These are phyloP conservation scores for Stemphylium lycopersici DNA, from an alignment of 2,329 filamentous ascomycete genomes.

Conservation along the genomic window DNA sequence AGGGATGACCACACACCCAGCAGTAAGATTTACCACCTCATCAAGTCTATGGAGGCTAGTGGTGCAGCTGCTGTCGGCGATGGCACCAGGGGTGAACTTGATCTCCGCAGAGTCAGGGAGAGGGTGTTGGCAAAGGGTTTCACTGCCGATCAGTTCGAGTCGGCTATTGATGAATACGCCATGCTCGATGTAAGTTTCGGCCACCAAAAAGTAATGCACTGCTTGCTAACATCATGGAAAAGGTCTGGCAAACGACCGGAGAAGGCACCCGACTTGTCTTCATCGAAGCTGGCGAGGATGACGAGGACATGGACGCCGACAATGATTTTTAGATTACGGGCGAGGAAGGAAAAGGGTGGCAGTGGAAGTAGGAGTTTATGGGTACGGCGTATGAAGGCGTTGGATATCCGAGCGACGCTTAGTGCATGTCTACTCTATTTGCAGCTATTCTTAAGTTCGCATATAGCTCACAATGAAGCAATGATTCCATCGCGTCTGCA, in stretches of 20 bases:
- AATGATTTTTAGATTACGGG: conserved; percentile 38
- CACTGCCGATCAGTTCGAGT: conserved; percentile 89
- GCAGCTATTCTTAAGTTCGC: conserved; percentile 1
- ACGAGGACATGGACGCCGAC: conserved; percentile 51
- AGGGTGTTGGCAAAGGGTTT: conserved; percentile 95
- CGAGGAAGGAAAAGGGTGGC: conserved; percentile 8
- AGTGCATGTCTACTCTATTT: conserved; percentile 9
- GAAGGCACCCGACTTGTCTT: conserved; percentile 62
- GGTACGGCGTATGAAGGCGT: conserved; percentile 37
- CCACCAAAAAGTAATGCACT: background rate
- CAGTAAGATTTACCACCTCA: conserved; percentile 93
- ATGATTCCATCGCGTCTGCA: background rate
- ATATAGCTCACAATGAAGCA: conserved; percentile 11
- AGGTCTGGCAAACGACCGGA: conserved; percentile 63
- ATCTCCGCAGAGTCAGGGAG: conserved; percentile 86
- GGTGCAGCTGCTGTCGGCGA: conserved; percentile 81
- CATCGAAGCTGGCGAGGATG: conserved; percentile 58
- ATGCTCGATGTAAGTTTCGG: conserved; percentile 76
- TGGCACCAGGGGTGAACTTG: conserved; percentile 75
- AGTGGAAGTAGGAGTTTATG: conserved; percentile 21
- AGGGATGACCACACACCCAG: conserved; percentile 75
- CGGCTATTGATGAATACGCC: conserved; percentile 87
- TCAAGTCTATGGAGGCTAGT: conserved; percentile 83
- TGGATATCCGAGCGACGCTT: conserved; percentile 19
- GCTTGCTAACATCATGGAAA: conserved; percentile 35